Evolutionary conservation across 2,329 filamentous ascomycete species (phyloP).

Genomic region (Tolypocladium nubicola): DNA sequence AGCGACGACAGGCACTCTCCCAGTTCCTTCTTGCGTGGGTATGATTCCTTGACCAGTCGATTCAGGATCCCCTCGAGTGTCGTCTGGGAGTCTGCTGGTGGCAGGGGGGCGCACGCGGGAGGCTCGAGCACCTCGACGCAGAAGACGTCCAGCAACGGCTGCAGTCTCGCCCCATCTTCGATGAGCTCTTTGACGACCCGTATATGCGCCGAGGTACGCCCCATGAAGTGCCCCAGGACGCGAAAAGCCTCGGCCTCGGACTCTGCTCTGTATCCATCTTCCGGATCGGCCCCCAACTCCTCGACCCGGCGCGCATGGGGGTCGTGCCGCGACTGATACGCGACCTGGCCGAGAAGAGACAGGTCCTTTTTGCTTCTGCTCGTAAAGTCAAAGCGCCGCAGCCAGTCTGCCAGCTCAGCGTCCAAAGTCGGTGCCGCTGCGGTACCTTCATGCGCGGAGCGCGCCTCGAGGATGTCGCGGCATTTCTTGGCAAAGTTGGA

Average conservation of each 20-base stretch:
- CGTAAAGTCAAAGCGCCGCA: neutral
- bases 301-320: constrained; percentile 7
- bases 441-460: neutral
- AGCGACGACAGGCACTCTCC: neutral
- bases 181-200: constrained; percentile 27
- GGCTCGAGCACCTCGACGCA: constrained; percentile 12
- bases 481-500: neutral
- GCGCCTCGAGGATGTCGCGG: neutral
- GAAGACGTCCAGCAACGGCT: constrained; percentile 19
- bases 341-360: neutral
- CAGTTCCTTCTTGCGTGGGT: neutral
- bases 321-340: constrained; percentile 9
- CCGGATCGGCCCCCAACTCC: constrained; percentile 5
- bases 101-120: constrained; percentile 7
- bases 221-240: constrained; percentile 28
- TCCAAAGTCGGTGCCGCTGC: neutral
- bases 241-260: neutral
- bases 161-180: constrained; percentile 16
- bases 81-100: constrained; percentile 15
- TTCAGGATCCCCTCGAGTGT: constrained; percentile 19
- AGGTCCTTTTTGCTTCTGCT: neutral
- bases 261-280: neutral
- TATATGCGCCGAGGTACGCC: constrained; percentile 30
- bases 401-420: neutral
- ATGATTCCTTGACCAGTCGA: constrained; percentile 15